Evolutionary conservation across 2,329 filamentous ascomycete genomes (phyloP).

Genomic region (Verruconis gallopava): DNA sequence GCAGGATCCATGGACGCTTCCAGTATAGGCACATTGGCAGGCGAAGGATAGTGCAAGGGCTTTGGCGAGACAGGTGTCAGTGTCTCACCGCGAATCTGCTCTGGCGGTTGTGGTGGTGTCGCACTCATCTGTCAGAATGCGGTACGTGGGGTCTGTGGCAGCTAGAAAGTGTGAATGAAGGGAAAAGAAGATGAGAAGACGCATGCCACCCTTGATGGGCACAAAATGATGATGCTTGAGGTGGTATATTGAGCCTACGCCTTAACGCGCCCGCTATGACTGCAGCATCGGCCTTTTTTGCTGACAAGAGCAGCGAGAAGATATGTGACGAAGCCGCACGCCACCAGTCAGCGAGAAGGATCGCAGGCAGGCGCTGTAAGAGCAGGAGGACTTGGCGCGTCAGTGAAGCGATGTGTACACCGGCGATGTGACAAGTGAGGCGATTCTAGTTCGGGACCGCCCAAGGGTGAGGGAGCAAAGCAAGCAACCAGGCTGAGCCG

Average conservation of each 20-base stretch:
- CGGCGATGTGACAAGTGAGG: too few species aligned
- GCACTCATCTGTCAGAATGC: conserved; percentile 38
- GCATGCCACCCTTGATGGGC: too few species aligned
- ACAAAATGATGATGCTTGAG: too few species aligned
- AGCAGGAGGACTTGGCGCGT: too few species aligned
- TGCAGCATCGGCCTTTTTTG: not conserved
- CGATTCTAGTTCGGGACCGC: too few species aligned
- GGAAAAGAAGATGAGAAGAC: not conserved
- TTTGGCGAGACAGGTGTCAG: conserved; percentile 59
- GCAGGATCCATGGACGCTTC: conserved; percentile 59
- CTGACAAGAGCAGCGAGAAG: too few species aligned
- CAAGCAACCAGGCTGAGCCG: too few species aligned
- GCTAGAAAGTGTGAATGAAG: conserved; percentile 16
- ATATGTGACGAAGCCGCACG: too few species aligned
- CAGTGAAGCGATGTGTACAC: too few species aligned
- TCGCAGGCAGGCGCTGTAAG: too few species aligned
- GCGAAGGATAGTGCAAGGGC: conserved; percentile 54
- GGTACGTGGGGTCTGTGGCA: conserved; percentile 27
- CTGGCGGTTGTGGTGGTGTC: conserved; percentile 41
- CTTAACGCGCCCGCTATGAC: not conserved
- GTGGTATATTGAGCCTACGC: not conserved
- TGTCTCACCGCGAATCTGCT: conserved; percentile 50
- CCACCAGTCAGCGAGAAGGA: too few species aligned
- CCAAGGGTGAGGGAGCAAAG: too few species aligned
- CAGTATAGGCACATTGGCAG: conserved; percentile 55